Base-by-base conservation (phyloP, 192 early-diverging fungal species). In the Podila horticola region DNA sequence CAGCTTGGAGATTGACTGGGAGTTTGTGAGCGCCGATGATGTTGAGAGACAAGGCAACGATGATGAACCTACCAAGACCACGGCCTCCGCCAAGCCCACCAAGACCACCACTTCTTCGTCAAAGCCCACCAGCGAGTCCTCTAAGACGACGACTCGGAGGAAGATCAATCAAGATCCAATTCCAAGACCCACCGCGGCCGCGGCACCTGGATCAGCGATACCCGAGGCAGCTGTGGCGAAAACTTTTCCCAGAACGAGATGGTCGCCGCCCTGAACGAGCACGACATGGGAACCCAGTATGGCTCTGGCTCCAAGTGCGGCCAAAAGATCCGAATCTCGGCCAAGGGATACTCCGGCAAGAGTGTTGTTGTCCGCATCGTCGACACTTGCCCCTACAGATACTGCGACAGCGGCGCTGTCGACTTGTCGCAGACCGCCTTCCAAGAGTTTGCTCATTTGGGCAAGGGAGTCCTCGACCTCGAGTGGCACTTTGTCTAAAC, bases 191-290 rank as follows among this genome's bases (percentile, higher is more conserved):
- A 51, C 59, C 68, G 58, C 19, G 68, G 68, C 20, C 68, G 68
- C 48, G 68, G 68, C 12, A 70, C 68, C 11, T 70, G 68, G 68
- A 52, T 70, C 59, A 70, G 68, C n/a, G 68, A 62, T 58, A 70
- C 68, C 48, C n/a, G 3, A 2, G 68, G 68, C 4, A 57, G 50
- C 29, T 70, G 68, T 1, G 68, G 48, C 4, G 68, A 62, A 0
- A 24, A 34, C 28, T 70, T 70, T 33, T 70, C 68, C 5, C 59
- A 70, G 26, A 51, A 51, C 11, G 68, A 70, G 12, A 34, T 70
- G 68, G 62, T 70, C 50, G 59, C 59, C 24, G 68, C 68, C 4
- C 3, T 70, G 58, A 62, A 62, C 48, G 59, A 70, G n/a, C 58
- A 58, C n/a, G 45, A 70, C 19, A 26, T 31, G 48, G 68, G 68